phyloP scores from a whole-genome alignment of 2,329 filamentous ascomycete genomes.

The Microdochium bolleyi region DNA sequence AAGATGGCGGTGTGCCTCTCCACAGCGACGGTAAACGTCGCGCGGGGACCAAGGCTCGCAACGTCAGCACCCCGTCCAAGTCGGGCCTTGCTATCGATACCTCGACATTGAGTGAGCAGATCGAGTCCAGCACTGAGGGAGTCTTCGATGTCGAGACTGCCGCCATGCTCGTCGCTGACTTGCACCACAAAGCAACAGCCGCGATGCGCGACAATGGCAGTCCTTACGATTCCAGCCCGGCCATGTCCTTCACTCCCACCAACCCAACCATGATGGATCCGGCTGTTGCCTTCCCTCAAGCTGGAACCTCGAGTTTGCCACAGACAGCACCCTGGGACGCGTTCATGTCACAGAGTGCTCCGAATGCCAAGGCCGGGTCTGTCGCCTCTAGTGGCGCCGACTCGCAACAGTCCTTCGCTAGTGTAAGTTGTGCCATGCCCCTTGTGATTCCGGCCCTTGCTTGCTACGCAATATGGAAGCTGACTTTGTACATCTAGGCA shows the following conservation, averaged over 20 bases:
- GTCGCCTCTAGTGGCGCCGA: slow-evolving; percentile 61
- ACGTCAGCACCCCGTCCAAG: slow-evolving; percentile 62
- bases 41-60: slow-evolving; percentile 59
- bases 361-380: slow-evolving; percentile 69
- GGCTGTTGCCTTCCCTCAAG: slow-evolving; percentile 61
- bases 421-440: slow-evolving; percentile 40
- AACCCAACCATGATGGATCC: slow-evolving; percentile 68
- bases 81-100: slow-evolving; percentile 74
- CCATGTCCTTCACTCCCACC: slow-evolving; percentile 66
- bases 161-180: slow-evolving; percentile 96
- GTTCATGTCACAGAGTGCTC: slow-evolving; percentile 64
- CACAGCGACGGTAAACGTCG: slow-evolving; percentile 92
- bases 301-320: slow-evolving; percentile 72
- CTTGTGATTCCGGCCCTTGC: slow-evolving; percentile 54
- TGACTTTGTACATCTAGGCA: not conserved
- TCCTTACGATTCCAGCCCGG: slow-evolving; percentile 47
- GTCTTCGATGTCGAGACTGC: slow-evolving; percentile 95
- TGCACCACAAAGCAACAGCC: slow-evolving; percentile 86
- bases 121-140: slow-evolving; percentile 82
- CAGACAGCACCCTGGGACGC: slow-evolving; percentile 82
- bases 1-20: slow-evolving; percentile 89
- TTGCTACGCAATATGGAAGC: slow-evolving; percentile 27
- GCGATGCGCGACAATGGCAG: slow-evolving; percentile 53
- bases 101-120: slow-evolving; percentile 73
- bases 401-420: slow-evolving; percentile 55